phyloP scores from a whole-genome alignment of 805 yeast genomes.

The Saturnispora ahearnii region DNA sequence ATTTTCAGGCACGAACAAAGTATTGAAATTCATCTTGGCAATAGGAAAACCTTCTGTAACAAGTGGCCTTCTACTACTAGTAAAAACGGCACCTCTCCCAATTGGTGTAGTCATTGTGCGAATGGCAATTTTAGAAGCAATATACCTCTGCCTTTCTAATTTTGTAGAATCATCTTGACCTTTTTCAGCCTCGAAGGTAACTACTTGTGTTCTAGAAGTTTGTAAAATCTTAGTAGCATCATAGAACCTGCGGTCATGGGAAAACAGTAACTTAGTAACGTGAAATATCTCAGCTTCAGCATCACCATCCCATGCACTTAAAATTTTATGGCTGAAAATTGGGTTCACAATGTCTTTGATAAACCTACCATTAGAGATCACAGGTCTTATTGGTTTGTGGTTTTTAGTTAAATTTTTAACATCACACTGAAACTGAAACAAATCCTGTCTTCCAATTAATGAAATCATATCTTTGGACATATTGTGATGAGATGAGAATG shows the following conservation, averaged over 20 bases:
- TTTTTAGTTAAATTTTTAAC: neutral
- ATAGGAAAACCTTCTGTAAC: slow-evolving; percentile 79
- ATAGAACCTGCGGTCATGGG: slow-evolving; percentile 67
- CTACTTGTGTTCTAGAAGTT: slow-evolving; percentile 56
- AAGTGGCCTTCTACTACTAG: slow-evolving; percentile 62
- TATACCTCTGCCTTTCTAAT: slow-evolving; percentile 42
- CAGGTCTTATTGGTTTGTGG: slow-evolving; percentile 10
- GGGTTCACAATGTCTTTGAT: slow-evolving; percentile 29
- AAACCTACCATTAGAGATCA: slow-evolving; percentile 30
- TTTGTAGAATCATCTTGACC: slow-evolving; percentile 46
- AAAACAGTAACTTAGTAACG: slow-evolving; percentile 64
- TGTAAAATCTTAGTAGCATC: slow-evolving; percentile 69
- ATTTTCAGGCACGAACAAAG: slow-evolving; percentile 53
- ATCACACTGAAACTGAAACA: slow-evolving; percentile 26
- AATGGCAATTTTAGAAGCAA: slow-evolving; percentile 53
- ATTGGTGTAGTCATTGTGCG: slow-evolving; percentile 70
- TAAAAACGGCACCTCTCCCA: slow-evolving; percentile 70
- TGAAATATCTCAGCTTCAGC: slow-evolving; percentile 59
- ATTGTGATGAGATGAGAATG: slow-evolving; percentile 41
- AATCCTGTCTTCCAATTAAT: slow-evolving; percentile 61
- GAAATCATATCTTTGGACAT: slow-evolving; percentile 33
- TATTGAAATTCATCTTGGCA: slow-evolving; percentile 63
- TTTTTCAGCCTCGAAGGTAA: slow-evolving; percentile 31
- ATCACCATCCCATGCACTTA: slow-evolving; percentile 61
- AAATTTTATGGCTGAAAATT: slow-evolving; percentile 35